phyloP scores from a whole-genome alignment of 139 green algal species.

The Micractinium sp. region DNA sequence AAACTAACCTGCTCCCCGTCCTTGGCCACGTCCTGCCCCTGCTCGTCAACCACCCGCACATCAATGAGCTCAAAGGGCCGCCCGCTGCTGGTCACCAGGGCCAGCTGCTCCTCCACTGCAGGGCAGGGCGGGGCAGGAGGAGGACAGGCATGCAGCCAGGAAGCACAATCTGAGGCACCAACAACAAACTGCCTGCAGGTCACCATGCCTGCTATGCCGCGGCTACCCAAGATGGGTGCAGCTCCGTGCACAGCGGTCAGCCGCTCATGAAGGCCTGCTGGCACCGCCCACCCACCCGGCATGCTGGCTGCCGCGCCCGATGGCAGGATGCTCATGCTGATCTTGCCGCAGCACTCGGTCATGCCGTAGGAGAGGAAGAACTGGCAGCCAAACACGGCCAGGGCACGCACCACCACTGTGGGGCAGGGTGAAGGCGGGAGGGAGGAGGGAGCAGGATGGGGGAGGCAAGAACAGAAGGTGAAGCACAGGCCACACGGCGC shows the following conservation, averaged over 20 bases:
- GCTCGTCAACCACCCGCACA: constrained; percentile 67
- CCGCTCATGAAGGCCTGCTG: not conserved
- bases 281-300: not conserved
- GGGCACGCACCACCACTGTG: constrained; percentile 53
- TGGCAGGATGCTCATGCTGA: constrained; percentile 88
- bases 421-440: not conserved
- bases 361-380: constrained; percentile 94
- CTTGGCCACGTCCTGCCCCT: constrained; percentile 49
- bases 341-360: constrained; percentile 97
- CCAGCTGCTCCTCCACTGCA: constrained; percentile 56
- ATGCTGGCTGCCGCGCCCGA: not conserved
- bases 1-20: constrained; percentile 32
- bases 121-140: not conserved
- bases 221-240: too few relatives aligned
- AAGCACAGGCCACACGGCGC: too few relatives aligned
- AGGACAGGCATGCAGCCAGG: too few relatives aligned
- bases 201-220: too few relatives aligned
- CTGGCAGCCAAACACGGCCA: constrained; percentile 79
- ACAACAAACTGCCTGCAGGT: too few relatives aligned
- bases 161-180: too few relatives aligned
- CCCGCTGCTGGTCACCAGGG: constrained; percentile 72
- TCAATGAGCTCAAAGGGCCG: constrained; percentile 79
- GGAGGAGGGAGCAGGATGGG: too few relatives aligned
- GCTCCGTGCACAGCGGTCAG: not conserved
- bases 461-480: too few relatives aligned